Percentiles rank a stretch among this genome's conserved stretches.
Conservation (phyloP, 2,329 filamentous ascomycete species). For the Cytospora piceae region DNA sequence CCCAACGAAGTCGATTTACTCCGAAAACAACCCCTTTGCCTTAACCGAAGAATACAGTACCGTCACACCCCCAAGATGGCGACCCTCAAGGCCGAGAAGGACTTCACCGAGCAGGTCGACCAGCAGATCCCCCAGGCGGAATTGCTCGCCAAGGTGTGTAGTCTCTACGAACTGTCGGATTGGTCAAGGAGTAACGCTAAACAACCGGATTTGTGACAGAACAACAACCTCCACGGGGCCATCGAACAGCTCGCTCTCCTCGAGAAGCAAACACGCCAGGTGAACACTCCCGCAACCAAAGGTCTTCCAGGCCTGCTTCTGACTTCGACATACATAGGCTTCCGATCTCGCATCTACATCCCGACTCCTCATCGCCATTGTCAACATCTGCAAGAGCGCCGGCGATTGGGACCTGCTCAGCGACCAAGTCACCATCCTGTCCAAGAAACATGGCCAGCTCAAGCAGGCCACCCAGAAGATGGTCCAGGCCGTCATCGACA, state of each 20-base stretch:
- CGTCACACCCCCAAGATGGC: slow-evolving; percentile 65
- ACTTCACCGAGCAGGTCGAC: slow-evolving; percentile 97
- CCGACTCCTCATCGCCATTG: slow-evolving; percentile 81
- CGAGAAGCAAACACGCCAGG: slow-evolving; percentile 98
- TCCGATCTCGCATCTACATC: slow-evolving; percentile 97
- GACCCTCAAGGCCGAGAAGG: slow-evolving; percentile 93
- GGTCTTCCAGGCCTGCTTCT: neutral
- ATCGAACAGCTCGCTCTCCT: slow-evolving; percentile 90
- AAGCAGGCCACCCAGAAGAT: slow-evolving; percentile 99
- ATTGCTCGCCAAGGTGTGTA: slow-evolving; percentile 77
- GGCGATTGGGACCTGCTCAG: slow-evolving; percentile 94
- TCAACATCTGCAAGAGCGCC: slow-evolving; percentile 91
- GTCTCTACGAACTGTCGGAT: too few relatives aligned
- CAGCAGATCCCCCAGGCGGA: slow-evolving; percentile 88
- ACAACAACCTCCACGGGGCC: slow-evolving; percentile 77
- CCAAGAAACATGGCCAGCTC: slow-evolving; percentile 99
- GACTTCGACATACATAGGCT: slow-evolving; percentile 59
- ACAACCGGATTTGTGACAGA: slow-evolving; percentile 47
- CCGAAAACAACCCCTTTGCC: too few relatives aligned
- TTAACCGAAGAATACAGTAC: too few relatives aligned
- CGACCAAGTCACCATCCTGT: slow-evolving; percentile 92
- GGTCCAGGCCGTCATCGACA: slow-evolving; percentile 94
- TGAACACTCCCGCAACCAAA: slow-evolving; percentile 44
- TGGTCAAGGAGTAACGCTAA: neutral
- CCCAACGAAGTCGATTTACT: neutral